phyloP scores from a whole-genome alignment of 805 yeast genomes.

The Suhomyces emberorum region DNA sequence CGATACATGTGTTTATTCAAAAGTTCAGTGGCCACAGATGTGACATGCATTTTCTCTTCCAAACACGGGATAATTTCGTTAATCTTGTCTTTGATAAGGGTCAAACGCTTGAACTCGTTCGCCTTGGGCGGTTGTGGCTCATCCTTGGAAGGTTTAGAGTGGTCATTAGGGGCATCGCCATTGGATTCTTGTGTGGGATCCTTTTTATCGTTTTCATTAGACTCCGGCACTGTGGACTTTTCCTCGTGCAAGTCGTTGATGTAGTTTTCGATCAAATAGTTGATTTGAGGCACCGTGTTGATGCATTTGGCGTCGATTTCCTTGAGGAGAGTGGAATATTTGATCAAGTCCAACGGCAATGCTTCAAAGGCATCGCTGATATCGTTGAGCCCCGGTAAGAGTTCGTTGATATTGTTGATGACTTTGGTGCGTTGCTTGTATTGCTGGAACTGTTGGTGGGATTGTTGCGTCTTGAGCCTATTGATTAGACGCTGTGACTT shows the following conservation, averaged over 20 bases:
- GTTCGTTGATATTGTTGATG: slow-evolving; percentile 33
- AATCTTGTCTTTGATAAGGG: slow-evolving; percentile 43
- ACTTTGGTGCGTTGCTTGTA: slow-evolving; percentile 33
- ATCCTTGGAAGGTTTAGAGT: neutral
- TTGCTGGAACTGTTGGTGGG: slow-evolving; percentile 28
- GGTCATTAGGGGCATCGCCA: slow-evolving; percentile 6
- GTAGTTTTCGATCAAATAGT: slow-evolving; percentile 50
- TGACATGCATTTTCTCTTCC: slow-evolving; percentile 97
- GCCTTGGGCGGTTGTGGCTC: neutral
- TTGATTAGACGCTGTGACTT: slow-evolving; percentile 30
- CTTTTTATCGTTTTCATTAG: slow-evolving; percentile 8
- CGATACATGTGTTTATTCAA: slow-evolving; percentile 65
- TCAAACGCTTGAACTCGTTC: slow-evolving; percentile 30
- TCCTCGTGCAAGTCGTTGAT: slow-evolving; percentile 22
- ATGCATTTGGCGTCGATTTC: slow-evolving; percentile 96
- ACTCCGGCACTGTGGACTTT: neutral
- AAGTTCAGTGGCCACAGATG: slow-evolving; percentile 82
- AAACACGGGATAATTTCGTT: slow-evolving; percentile 83
- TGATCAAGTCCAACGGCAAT: slow-evolving; percentile 75
- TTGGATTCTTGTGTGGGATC: slow-evolving; percentile 4
- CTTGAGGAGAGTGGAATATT: slow-evolving; percentile 81
- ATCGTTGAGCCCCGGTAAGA: slow-evolving; percentile 83
- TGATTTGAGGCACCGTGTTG: slow-evolving; percentile 64
- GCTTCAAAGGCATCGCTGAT: slow-evolving; percentile 89
- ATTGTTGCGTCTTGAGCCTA: slow-evolving; percentile 19